phyloP scores from a whole-genome alignment of 768 basidiomycete genomes.

The Tricholoma saponaceum region DNA sequence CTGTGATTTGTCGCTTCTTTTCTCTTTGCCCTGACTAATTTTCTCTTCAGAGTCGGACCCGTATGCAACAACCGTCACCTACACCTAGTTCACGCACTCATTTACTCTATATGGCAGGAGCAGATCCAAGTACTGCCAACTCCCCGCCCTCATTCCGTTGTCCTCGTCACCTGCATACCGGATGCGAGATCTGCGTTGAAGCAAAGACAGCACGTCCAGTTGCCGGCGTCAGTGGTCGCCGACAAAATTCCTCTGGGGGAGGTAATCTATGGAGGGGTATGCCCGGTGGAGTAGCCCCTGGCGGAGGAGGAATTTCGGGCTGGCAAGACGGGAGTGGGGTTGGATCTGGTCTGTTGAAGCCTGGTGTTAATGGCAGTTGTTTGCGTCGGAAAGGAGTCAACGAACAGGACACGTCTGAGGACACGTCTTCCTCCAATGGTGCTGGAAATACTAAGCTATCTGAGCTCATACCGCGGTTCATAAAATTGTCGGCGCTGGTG shows the following conservation, averaged over 20 bases:
- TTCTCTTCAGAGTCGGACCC: conserved; percentile 5
- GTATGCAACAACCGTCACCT: conserved; percentile 14
- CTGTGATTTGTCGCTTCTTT: conserved; percentile 8
- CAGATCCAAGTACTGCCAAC: conserved; percentile 58
- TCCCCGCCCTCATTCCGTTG: conserved; percentile 63
- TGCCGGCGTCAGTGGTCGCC: conserved; percentile 19
- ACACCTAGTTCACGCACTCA: conserved; percentile 37
- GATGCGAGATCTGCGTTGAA: conserved; percentile 76
- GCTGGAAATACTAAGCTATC: conserved; percentile 62
- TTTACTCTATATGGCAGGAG: conserved; percentile 54
- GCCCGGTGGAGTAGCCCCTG: conserved; percentile 30
- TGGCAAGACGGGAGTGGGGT: conserved; percentile 76
- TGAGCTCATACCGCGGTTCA: conserved; percentile 65
- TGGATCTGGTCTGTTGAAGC: conserved; percentile 62
- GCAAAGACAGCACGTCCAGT: conserved; percentile 38
- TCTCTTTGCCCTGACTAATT: conserved; percentile 2
- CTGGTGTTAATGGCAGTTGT: conserved; percentile 52
- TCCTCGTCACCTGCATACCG: conserved; percentile 67
- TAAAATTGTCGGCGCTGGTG: conserved; percentile 74
- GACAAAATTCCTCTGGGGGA: conserved; percentile 15
- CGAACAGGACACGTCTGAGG: conserved; percentile 9
- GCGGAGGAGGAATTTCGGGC: conserved; percentile 56
- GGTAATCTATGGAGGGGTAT: conserved; percentile 27
- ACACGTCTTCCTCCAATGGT: conserved; percentile 28
- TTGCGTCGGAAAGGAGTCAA: conserved; percentile 44